Conservation (phyloP, 768 basidiomycete species). For the Suillus plorans region DNA sequence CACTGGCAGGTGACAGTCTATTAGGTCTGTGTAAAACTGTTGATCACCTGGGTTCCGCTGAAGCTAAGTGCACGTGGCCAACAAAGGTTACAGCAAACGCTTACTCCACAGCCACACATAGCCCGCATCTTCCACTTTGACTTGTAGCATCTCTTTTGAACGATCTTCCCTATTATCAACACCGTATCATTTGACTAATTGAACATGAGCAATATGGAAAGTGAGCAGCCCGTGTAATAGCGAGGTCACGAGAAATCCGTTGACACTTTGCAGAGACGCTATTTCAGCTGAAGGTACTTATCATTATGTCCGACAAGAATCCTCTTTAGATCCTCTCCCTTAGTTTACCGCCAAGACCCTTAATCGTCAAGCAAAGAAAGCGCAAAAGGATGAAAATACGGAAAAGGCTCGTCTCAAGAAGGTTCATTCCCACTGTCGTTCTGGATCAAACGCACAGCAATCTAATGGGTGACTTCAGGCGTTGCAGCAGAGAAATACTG, state of each 20-base stretch:
- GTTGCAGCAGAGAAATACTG: slow-evolving; percentile 92
- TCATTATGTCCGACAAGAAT: slow-evolving; percentile 11
- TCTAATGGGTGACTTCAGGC: slow-evolving; percentile 53
- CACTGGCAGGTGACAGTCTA: neutral
- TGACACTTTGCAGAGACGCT: slow-evolving; percentile 73
- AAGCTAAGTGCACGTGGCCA: neutral
- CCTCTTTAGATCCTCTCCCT: slow-evolving; percentile 11
- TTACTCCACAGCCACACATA: neutral
- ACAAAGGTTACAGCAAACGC: neutral
- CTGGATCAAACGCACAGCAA: neutral
- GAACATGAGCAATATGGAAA: slow-evolving; percentile 85
- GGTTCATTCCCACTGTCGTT: slow-evolving; percentile 41
- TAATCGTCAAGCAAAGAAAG: slow-evolving; percentile 93
- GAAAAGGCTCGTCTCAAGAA: slow-evolving; percentile 95
- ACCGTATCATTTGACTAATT: neutral
- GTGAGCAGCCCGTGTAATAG: slow-evolving; percentile 46
- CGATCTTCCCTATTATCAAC: neutral
- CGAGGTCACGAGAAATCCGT: slow-evolving; percentile 14
- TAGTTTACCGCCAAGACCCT: slow-evolving; percentile 99
- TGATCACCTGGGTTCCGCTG: neutral
- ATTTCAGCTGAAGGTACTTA: slow-evolving; percentile 92
- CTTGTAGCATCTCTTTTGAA: neutral
- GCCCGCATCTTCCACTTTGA: neutral
- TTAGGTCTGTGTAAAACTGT: neutral
- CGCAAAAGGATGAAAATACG: slow-evolving; percentile 87